Base-by-base conservation (phyloP, 129 eudicot species). In the carrot (Daucus carota) region DNA sequence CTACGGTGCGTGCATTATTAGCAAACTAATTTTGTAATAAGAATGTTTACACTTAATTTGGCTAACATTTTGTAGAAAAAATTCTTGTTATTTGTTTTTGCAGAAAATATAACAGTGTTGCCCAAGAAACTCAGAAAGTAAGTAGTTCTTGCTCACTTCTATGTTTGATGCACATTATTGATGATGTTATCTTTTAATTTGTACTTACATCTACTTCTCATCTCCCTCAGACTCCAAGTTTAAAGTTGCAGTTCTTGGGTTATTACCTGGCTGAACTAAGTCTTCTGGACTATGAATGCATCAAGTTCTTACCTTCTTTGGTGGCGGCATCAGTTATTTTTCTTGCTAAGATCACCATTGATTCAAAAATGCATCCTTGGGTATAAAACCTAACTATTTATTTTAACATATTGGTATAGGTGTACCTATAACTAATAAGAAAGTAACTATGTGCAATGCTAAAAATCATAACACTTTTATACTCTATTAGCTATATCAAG, bases 251-350 rank as follows among this genome's bases (percentile, higher is more conserved):
- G 73, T 90, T 88, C 82, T 79, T 88, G 86, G 79, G 88, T n/a
- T 84, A 73, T 81, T 94, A 91, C 80, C 43, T 94, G 54, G 96
- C 97, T 4, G 98, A 94, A 71, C 79, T 94, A 50, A 94, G 98
- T 76, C 78, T 94, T 76, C 78, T 94, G 47, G 98, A 94, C 48
- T 89, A 89, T 74, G 79, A 77, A 29, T 91, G 97, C 80, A 79
- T 94, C 75, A 84, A 82, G 79, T 90, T 90, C 83, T 63, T 86
- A 82, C 98, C 98, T 47, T 93, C 98, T 43, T 13, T 84, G 81
- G 66, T 90, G 33, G 97, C 98, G 65, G 96, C 98, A 57, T 85
- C 98, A 0, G 96, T 86, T 57, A 72, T 83, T 13, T 94, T 91
- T 83, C 90, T 93, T 6, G 73, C 98, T 46, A 88, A 90, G 79